These are phyloP conservation scores for Colletotrichum gigasporum DNA, from an alignment of 2,329 filamentous ascomycete species.

Conservation along the genomic window DNA sequence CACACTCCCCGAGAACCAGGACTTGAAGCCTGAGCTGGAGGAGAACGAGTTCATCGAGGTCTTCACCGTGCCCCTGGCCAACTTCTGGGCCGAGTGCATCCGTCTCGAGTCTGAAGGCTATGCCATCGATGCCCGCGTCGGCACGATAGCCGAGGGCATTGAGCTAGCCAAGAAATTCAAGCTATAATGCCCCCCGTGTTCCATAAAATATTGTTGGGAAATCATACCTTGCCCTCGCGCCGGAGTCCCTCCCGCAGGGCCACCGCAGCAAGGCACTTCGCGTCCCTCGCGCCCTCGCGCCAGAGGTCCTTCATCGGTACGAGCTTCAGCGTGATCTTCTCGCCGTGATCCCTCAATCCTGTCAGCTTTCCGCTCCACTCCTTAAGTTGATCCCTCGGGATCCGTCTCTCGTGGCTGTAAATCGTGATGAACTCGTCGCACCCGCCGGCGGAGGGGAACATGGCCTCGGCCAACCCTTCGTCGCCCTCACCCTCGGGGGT, in stretches of 20 bases:
- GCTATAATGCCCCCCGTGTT: slow-evolving; percentile 43
- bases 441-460: slow-evolving; percentile 67
- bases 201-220: too few species aligned
- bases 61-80: slow-evolving; percentile 72
- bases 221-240: slow-evolving; percentile 53
- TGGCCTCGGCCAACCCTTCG: slow-evolving; percentile 54
- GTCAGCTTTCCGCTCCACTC: slow-evolving; percentile 68
- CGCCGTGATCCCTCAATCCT: slow-evolving; percentile 65
- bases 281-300: slow-evolving; percentile 65
- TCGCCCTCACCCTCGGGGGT: slow-evolving; percentile 35
- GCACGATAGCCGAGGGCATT: slow-evolving; percentile 81
- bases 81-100: slow-evolving; percentile 73
- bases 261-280: slow-evolving; percentile 67
- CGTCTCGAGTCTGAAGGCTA: slow-evolving; percentile 75
- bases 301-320: slow-evolving; percentile 66
- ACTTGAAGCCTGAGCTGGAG: slow-evolving; percentile 75
- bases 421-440: slow-evolving; percentile 70
- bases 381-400: slow-evolving; percentile 58
- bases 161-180: slow-evolving; percentile 72
- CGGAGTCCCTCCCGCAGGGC: slow-evolving; percentile 67
- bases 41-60: slow-evolving; percentile 86
- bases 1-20: slow-evolving; percentile 72
- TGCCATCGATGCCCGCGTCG: slow-evolving; percentile 82
- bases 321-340: slow-evolving; percentile 70
- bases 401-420: slow-evolving; percentile 63